These are phyloP conservation scores for Aspergillus fischeri DNA, from an alignment of 2,329 filamentous ascomycete genomes.

Conservation along the genomic window DNA sequence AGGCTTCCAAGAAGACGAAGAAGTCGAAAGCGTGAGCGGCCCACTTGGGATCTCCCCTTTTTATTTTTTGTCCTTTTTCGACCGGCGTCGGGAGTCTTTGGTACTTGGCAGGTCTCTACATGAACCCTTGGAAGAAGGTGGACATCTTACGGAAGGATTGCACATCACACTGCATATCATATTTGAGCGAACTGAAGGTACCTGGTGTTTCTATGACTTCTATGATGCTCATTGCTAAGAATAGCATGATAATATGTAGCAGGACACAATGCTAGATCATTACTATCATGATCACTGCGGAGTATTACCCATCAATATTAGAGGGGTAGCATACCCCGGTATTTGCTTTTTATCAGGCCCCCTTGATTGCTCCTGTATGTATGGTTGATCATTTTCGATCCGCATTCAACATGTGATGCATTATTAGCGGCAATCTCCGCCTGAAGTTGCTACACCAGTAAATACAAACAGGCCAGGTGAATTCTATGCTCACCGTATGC, in stretches of 20 bases:
- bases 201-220: not conserved
- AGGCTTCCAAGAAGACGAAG: conserved; percentile 37
- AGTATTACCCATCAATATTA: not conserved
- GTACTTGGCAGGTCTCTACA: not conserved
- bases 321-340: not conserved
- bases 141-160: not conserved
- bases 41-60: not conserved
- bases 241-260: conserved; percentile 2
- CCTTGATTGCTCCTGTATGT: not conserved
- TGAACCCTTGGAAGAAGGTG: not conserved
- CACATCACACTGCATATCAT: not conserved
- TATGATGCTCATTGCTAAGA: not conserved
- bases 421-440: not conserved
- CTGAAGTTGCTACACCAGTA: not conserved
- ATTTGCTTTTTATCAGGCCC: not conserved
- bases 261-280: not conserved
- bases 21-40: conserved; percentile 23
- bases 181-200: not conserved
- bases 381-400: not conserved
- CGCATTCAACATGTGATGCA: not conserved
- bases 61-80: conserved; percentile 1
- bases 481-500: not conserved
- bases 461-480: not conserved
- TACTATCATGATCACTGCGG: not conserved
- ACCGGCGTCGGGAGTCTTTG: not conserved